phyloP scores from a whole-genome alignment of 2,329 filamentous ascomycete species.

The Tolypocladium amazonense region DNA sequence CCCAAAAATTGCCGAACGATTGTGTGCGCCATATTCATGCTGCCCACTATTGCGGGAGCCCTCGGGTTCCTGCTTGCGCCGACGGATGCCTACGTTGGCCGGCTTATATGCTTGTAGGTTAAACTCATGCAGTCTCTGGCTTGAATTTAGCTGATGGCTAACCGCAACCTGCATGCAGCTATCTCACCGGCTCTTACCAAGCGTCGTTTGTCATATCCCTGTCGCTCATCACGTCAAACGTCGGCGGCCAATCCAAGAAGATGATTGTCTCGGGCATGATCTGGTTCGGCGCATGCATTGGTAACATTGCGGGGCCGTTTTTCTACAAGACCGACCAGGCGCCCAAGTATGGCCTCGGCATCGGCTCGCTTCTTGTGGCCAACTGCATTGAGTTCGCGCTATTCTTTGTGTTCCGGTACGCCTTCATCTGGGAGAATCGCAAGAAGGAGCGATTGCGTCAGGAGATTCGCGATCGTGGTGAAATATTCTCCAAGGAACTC shows the following conservation, averaged over 20 bases:
- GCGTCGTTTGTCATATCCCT: conserved; percentile 29
- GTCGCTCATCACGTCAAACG: conserved; percentile 37
- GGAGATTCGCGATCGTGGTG: conserved; percentile 14
- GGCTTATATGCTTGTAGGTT: conserved; percentile 42
- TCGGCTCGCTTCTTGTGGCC: conserved; percentile 29
- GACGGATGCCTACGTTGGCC: conserved; percentile 34
- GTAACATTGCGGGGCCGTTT: conserved; percentile 52
- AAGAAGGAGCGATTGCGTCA: conserved; percentile 23
- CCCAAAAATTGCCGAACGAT: conserved; percentile 37
- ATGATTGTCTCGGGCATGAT: conserved; percentile 52
- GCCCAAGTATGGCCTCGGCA: conserved; percentile 27
- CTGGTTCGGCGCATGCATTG: conserved; percentile 48
- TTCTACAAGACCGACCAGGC: conserved; percentile 48
- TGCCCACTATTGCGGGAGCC: conserved; percentile 48
- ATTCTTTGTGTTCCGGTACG: conserved; percentile 26
- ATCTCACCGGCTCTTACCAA: conserved; percentile 26
- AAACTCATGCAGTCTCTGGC: background rate
- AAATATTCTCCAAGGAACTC: conserved; percentile 14
- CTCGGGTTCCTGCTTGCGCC: conserved; percentile 47
- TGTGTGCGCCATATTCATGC: conserved; percentile 43
- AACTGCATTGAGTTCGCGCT: conserved; percentile 26
- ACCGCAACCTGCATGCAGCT: conserved; percentile 7
- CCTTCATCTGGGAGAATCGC: conserved; percentile 28
- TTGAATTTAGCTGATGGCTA: background rate
- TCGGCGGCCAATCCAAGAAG: conserved; percentile 49